Evolutionary conservation across 306 rosid genomes (phyloP).

Genomic region (Vigna mungo): DNA sequence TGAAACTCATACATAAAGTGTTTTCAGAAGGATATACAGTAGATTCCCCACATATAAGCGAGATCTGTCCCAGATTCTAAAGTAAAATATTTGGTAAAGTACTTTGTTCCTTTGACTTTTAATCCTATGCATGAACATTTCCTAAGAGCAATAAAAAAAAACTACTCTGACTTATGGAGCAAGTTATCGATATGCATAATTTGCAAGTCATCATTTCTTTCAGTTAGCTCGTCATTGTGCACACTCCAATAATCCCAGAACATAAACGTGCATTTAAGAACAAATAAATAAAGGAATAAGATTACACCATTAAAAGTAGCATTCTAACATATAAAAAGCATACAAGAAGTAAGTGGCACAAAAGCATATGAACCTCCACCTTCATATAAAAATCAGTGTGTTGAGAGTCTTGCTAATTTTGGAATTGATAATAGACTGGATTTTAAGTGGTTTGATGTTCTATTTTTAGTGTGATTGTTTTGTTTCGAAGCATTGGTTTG

Average conservation of each 20-base stretch:
- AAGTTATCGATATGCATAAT: neutral
- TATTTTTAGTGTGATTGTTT: too few relatives aligned
- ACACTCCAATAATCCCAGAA: neutral
- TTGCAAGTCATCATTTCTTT: conserved; percentile 6
- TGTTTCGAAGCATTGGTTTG: too few relatives aligned
- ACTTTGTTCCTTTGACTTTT: neutral
- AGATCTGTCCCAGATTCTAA: conserved; percentile 1
- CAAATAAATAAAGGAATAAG: neutral
- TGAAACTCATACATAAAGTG: neutral
- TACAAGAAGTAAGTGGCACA: neutral
- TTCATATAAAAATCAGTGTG: neutral
- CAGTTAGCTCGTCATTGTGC: neutral
- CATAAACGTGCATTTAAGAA: neutral
- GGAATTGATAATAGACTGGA: too few relatives aligned
- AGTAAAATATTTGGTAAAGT: neutral
- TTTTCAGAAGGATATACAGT: neutral
- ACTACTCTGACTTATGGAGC: neutral
- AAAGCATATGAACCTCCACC: neutral
- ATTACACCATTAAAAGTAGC: neutral
- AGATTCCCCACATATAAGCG: neutral
- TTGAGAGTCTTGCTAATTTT: too few relatives aligned
- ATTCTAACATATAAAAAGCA: neutral
- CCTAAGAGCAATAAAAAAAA: neutral
- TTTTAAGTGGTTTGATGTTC: too few relatives aligned
- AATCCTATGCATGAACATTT: conserved; percentile 3